phyloP scores from a whole-genome alignment of 352 stramenopile genomes.

The Phytopythium boreale region DNA sequence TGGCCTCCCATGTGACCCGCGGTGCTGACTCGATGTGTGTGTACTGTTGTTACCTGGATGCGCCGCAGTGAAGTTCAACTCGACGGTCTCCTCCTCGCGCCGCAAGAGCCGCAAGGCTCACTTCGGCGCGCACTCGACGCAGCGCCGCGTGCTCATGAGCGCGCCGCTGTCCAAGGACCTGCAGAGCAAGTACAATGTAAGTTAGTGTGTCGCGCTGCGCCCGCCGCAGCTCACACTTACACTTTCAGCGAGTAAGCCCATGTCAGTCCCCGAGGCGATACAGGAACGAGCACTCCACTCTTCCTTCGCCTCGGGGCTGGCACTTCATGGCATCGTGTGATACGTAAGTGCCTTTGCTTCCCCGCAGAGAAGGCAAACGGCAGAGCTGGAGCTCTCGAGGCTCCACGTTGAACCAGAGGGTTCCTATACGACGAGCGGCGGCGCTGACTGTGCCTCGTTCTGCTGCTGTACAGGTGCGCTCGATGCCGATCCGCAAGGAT shows the following conservation, averaged over 20 bases:
- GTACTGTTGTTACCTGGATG: not conserved
- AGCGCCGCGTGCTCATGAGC: conserved; percentile 97
- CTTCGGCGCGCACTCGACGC: conserved; percentile 97
- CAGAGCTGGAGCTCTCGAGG: not conserved
- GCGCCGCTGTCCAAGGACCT: conserved; percentile 98
- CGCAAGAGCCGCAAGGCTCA: conserved; percentile 99
- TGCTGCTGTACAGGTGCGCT: conserved; percentile 83
- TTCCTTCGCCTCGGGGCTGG: conserved; percentile 28
- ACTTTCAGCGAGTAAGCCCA: conserved; percentile 90
- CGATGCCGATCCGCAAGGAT: conserved; percentile 98
- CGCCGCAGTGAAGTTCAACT: conserved; percentile 91
- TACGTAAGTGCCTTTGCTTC: conserved; percentile 60
- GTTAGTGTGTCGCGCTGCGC: conserved; percentile 47
- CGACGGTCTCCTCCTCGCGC: conserved; percentile 93
- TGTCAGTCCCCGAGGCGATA: conserved; percentile 47
- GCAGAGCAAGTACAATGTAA: conserved; percentile 99
- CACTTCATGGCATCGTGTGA: conserved; percentile 89
- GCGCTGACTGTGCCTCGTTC: conserved; percentile 1
- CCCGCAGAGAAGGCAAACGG: conserved; percentile 1
- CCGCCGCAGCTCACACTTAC: conserved; percentile 39
- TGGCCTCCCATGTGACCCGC: not conserved
- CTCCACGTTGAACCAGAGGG: not conserved
- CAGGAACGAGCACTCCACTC: too few relatives aligned
- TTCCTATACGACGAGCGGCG: not conserved
- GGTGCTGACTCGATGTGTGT: not conserved